Conservation (phyloP, 306 rosid species). For the Medicago truncatula region MtrunA17r5.0-ANR NC_053043.1:47374001-47374500, state of each 20-base stretch:
- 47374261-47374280: neutral
- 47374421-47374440: constrained; percentile 18
- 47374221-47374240: constrained; percentile 3
- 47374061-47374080: neutral
- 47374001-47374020: neutral
- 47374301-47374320: constrained; percentile 60
- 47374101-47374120: neutral
- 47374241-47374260: constrained; percentile 18
- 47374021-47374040: neutral
- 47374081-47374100: neutral
- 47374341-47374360: constrained; percentile 86
- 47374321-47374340: constrained; percentile 86
- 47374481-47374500: constrained; percentile 90
- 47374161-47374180: constrained; percentile 77
- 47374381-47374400: constrained; percentile 31
- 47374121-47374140: neutral
- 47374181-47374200: constrained; percentile 93
- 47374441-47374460: neutral
- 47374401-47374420: constrained; percentile 12
- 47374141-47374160: constrained; percentile 32
- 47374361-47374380: constrained; percentile 86
- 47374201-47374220: constrained; percentile 84
- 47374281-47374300: constrained; percentile 1
- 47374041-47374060: neutral
- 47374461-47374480: constrained; percentile 77